Base-by-base conservation (phyloP, 139 green algal genomes). In the Tetraselmis striata region DNA sequence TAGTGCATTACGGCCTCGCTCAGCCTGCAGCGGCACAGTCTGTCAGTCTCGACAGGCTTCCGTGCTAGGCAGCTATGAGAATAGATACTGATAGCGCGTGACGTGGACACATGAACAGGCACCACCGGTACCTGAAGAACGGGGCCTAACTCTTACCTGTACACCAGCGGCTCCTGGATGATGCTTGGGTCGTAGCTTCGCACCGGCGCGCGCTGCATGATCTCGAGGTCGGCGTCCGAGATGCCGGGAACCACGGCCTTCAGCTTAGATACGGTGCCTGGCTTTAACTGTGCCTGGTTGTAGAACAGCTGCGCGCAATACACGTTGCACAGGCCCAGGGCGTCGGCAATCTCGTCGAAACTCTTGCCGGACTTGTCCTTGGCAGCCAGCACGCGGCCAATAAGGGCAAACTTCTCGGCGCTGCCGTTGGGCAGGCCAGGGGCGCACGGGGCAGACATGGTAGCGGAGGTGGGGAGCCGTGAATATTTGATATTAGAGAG, bases 291-390 rank as follows among this genome's bases (percentile, higher is more conserved):
- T 25, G 84, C 82, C 89, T 93, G 90, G 74, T 93, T 90, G 84
- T 87, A 84, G 76, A 93, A 93, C 26, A 93, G 90, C 85, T 93
- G 90, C 0, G 90, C 85, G 0, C 87, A 87, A 82, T 92, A 93
- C 0, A 85, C 82, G 30, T 93, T 93, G n/a, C 89, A 93, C 2
- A 90, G 80, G 1, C 87, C 87, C 18, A 88, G n/a, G n/a, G 89
- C 90, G 0, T 83, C 78, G 0, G 86, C 84, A n/a, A 93, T 92
- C 81, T 93, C 82, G 31, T 82, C 89, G 75, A 89, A 93, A 30
- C 77, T 88, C 80, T 93, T 93, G 74, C 89, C 88, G 28, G 77
- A 82, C 1, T 83, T 83, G 23, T 89, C 86, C 81, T 93, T 93
- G 23, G 88, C 88, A 0, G 76, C 67, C n/a, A 93, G 77, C 84